A percentile compares a stretch with the other conserved stretches of the same genome.
These are phyloP conservation scores for Ceratocystis destructans DNA, from an alignment of 2,329 filamentous ascomycete genomes.

Conservation along the genomic window DNA sequence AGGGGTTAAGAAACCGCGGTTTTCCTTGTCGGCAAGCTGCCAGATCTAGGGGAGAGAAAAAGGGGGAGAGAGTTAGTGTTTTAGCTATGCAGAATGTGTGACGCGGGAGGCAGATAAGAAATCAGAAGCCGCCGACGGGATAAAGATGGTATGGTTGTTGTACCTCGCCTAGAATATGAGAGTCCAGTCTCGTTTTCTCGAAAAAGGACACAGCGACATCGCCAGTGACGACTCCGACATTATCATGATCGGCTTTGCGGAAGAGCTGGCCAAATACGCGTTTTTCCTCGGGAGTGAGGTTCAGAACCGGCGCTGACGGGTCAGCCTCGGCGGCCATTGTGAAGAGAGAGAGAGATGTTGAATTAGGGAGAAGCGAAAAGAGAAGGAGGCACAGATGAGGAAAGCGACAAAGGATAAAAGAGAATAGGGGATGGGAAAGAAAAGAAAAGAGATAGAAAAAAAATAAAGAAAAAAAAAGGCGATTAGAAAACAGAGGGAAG, in stretches of 20 bases:
- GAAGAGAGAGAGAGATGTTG: not conserved
- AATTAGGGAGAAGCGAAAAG: not conserved
- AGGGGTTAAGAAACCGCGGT: constrained; percentile 82
- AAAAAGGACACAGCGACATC: constrained; percentile 97
- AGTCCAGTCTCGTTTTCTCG: constrained; percentile 82
- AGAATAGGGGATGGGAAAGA: not conserved
- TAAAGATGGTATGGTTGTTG: constrained; percentile 24
- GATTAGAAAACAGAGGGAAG: not conserved
- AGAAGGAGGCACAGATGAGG: not conserved
- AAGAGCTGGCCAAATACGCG: constrained; percentile 88
- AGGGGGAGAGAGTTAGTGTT: constrained; percentile 1
- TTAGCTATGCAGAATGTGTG: not conserved
- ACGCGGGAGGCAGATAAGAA: not conserved
- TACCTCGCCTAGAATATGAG: constrained; percentile 76
- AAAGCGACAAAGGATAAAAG: not conserved
- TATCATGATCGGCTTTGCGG: constrained; percentile 80
- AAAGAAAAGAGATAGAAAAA: not conserved
- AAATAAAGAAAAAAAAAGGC: not conserved
- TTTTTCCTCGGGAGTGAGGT: constrained; percentile 84
- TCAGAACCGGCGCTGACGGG: constrained; percentile 48
- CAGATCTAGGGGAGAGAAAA: constrained; percentile 55
- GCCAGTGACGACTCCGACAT: constrained; percentile 84
- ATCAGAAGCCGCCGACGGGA: not conserved
- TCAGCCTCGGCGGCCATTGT: constrained; percentile 18
- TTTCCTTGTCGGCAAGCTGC: constrained; percentile 96